Conservation (phyloP, 2,329 filamentous ascomycete species). For the Clarireedia sp. region DNA sequence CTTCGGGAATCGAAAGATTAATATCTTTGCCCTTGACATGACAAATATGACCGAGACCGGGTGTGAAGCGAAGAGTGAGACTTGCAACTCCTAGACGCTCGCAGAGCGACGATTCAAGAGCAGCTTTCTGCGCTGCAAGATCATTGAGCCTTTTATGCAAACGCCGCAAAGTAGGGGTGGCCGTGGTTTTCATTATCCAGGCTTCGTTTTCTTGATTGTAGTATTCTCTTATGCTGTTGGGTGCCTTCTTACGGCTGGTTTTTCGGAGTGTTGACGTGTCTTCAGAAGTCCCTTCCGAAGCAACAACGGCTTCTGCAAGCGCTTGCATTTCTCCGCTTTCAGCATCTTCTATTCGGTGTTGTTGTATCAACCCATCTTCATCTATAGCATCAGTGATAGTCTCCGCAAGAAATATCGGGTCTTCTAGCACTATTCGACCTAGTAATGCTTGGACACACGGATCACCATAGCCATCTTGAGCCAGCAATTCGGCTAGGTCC, state of each 20-base stretch:
- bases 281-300: conserved; percentile 53
- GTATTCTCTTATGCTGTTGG: conserved; percentile 43
- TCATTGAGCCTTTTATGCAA: conserved; percentile 61
- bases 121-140: conserved; percentile 51
- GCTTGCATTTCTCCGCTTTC: conserved; percentile 63
- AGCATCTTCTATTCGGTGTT: conserved; percentile 68
- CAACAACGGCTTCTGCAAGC: conserved; percentile 64
- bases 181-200: conserved; percentile 60
- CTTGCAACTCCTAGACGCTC: conserved; percentile 52
- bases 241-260: conserved; percentile 35
- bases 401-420: conserved; percentile 59
- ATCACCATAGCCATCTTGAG: conserved; percentile 16
- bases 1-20: conserved; percentile 21
- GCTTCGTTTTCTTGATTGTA: conserved; percentile 53
- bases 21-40: conserved; percentile 80
- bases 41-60: conserved; percentile 80
- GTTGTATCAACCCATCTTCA: conserved; percentile 78
- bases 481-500: conserved; percentile 49
- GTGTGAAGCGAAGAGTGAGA: conserved; percentile 77
- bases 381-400: conserved; percentile 76
- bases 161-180: conserved; percentile 55
- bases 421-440: conserved; percentile 55
- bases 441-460: conserved; percentile 40
- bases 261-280: conserved; percentile 42
- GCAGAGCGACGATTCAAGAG: conserved; percentile 54